Conservation (phyloP, 1,284 basidiomycete species). For the Xanthoconium separans region DNA sequence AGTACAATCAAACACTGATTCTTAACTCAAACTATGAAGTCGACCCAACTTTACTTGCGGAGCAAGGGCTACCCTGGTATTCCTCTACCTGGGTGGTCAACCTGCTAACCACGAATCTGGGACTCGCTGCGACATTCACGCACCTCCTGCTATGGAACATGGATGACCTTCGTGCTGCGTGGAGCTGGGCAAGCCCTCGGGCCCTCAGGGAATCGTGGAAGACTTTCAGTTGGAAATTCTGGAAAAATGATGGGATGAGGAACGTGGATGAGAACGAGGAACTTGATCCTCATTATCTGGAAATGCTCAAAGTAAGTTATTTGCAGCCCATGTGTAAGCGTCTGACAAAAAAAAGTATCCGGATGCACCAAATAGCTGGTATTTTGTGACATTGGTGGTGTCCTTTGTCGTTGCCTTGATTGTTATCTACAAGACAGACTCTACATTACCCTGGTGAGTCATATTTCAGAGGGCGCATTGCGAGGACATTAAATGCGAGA, state of each 20-base stretch:
- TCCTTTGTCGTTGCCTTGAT: slow-evolving; percentile 44
- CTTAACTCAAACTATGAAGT: slow-evolving; percentile 48
- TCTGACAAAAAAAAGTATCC: slow-evolving; percentile 36
- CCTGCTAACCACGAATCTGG: slow-evolving; percentile 28
- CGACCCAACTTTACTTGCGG: slow-evolving; percentile 40
- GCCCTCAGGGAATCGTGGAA: slow-evolving; percentile 17
- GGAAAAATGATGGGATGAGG: slow-evolving; percentile 42
- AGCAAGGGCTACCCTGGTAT: slow-evolving; percentile 41
- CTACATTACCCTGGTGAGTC: slow-evolving; percentile 52
- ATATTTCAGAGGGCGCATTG: background rate
- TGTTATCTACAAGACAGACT: slow-evolving; percentile 48
- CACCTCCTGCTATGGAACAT: slow-evolving; percentile 52
- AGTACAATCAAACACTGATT: slow-evolving; percentile 47
- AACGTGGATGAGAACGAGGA: slow-evolving; percentile 26
- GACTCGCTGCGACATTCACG: slow-evolving; percentile 48
- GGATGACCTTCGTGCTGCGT: slow-evolving; percentile 42
- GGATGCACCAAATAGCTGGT: slow-evolving; percentile 50
- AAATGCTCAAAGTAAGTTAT: slow-evolving; percentile 47
- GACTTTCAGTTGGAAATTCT: slow-evolving; percentile 44
- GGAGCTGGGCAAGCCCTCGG: slow-evolving; percentile 41
- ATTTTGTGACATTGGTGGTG: slow-evolving; percentile 37
- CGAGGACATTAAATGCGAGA: background rate
- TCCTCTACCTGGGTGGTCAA: slow-evolving; percentile 41
- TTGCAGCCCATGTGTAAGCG: background rate
- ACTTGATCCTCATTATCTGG: slow-evolving; percentile 49